Evolutionary conservation across 768 basidiomycete species (phyloP).

Genomic region (Leccinum variicolor): DNA sequence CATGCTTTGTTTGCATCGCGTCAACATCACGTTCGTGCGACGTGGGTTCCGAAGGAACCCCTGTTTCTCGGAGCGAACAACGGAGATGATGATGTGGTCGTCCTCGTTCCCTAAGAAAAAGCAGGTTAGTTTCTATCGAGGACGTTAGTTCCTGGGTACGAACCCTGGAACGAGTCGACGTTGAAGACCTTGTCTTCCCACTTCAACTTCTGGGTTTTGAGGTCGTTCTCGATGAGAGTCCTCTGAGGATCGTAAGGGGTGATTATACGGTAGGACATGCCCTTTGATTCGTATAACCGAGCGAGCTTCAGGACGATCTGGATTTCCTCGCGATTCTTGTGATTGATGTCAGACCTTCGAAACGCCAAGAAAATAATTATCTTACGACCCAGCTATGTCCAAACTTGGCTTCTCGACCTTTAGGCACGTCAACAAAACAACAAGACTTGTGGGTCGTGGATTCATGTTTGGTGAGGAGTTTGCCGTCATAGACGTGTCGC

Average conservation of each 20-base stretch:
- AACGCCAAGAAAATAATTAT: background rate
- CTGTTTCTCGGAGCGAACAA: constrained; percentile 55
- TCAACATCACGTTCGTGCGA: constrained; percentile 85
- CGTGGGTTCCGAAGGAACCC: constrained; percentile 66
- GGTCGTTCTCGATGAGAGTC: constrained; percentile 48
- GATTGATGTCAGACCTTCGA: background rate
- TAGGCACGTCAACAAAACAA: constrained; percentile 38
- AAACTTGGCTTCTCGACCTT: constrained; percentile 27
- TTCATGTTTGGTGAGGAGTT: constrained; percentile 56
- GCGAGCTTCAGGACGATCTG: constrained; percentile 54
- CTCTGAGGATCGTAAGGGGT: constrained; percentile 80
- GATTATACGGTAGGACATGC: constrained; percentile 58
- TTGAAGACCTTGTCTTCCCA: constrained; percentile 74
- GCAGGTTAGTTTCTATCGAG: constrained; percentile 9
- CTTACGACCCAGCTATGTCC: constrained; percentile 38
- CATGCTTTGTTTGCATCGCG: constrained; percentile 73
- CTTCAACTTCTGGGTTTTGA: constrained; percentile 45
- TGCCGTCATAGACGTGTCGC: constrained; percentile 51
- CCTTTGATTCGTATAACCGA: constrained; percentile 41
- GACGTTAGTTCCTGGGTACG: constrained; percentile 6
- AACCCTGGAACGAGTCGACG: constrained; percentile 81
- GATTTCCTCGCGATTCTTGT: constrained; percentile 59
- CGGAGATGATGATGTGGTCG: constrained; percentile 67
- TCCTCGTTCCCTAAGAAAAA: constrained; percentile 68
- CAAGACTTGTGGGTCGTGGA: constrained; percentile 34